These are phyloP conservation scores for Sordaria brevicollis DNA, from an alignment of 495 filamentous ascomycete species.

Conservation along the genomic window DNA sequence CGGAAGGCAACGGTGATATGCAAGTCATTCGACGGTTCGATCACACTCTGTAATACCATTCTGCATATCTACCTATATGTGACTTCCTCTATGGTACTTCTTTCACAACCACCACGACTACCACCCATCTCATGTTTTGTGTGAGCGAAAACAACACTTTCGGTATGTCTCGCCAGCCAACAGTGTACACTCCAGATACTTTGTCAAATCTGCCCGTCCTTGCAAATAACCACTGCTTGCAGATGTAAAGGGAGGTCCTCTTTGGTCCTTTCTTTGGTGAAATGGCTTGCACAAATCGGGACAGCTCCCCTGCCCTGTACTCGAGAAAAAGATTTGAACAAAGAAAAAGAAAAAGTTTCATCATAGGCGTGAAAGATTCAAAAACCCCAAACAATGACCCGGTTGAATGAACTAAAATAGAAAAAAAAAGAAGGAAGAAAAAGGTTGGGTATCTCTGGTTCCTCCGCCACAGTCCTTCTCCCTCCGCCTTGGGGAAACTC, in stretches of 20 bases:
- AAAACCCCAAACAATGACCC: not conserved
- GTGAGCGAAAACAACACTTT: not conserved
- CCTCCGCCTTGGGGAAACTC: not conserved
- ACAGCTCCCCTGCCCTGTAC: not conserved
- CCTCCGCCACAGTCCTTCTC: not conserved
- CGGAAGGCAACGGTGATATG: not conserved
- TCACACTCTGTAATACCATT: not conserved
- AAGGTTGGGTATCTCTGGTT: slow-evolving; percentile 25
- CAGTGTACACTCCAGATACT: not conserved
- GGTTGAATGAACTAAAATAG: not conserved
- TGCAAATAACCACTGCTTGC: not conserved
- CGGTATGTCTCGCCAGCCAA: not conserved
- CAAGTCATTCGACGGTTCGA: not conserved
- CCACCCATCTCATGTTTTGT: not conserved
- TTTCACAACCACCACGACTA: not conserved
- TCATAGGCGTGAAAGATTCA: not conserved
- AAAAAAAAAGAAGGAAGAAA: slow-evolving; percentile 7
- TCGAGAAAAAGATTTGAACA: not conserved
- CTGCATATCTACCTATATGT: not conserved
- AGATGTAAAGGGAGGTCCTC: not conserved
- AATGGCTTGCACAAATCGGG: not conserved
- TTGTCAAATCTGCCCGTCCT: not conserved
- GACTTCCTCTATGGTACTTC: not conserved
- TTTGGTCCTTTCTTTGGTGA: not conserved
- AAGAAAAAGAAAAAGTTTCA: not conserved